A percentile compares a stretch with the other conserved stretches of the same genome.
Conservation (phyloP, 768 basidiomycete species). For the Porpolomopsis calyptriformis region DNA sequence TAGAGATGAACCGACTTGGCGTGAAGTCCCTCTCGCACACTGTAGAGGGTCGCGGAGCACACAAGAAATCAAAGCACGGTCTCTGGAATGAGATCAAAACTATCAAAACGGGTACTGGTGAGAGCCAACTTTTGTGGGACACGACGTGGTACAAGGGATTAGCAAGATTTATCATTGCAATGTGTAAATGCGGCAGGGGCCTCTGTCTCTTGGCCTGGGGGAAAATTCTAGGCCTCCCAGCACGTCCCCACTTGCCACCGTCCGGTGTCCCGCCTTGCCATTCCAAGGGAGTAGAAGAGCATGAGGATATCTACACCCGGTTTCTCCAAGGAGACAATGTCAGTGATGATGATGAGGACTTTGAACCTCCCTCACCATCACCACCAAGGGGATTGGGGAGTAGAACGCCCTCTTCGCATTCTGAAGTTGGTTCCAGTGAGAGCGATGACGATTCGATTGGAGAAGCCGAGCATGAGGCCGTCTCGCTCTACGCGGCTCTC, state of each 20-base stretch:
- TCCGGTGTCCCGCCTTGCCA: conserved; percentile 7
- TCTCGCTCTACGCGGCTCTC: conserved; percentile 47
- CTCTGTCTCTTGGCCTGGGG: conserved; percentile 8
- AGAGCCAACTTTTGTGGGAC: conserved; percentile 29
- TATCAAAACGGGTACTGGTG: conserved; percentile 4
- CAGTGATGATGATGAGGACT: conserved; percentile 28
- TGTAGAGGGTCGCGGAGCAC: conserved; percentile 6
- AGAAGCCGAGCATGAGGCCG: conserved; percentile 30
- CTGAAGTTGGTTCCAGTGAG: conserved; percentile 13
- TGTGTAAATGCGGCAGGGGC: conserved; percentile 1
- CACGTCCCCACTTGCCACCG: neutral
- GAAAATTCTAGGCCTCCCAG: conserved; percentile 3
- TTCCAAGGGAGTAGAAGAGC: conserved; percentile 19
- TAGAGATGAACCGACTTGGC: conserved; percentile 23
- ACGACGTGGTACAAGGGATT: conserved; percentile 32
- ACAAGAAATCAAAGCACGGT: conserved; percentile 24
- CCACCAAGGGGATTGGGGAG: conserved; percentile 3
- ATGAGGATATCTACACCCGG: conserved; percentile 37
- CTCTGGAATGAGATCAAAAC: conserved; percentile 44
- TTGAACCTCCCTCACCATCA: conserved; percentile 9
- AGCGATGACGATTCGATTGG: conserved; percentile 15
- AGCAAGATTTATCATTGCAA: conserved; percentile 19
- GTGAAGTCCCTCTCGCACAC: conserved; percentile 21
- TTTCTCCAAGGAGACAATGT: conserved; percentile 53
- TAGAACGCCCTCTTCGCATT: conserved; percentile 10